Conservation (phyloP, 345 rosid genomes). For the Syzygium grande region DNA sequence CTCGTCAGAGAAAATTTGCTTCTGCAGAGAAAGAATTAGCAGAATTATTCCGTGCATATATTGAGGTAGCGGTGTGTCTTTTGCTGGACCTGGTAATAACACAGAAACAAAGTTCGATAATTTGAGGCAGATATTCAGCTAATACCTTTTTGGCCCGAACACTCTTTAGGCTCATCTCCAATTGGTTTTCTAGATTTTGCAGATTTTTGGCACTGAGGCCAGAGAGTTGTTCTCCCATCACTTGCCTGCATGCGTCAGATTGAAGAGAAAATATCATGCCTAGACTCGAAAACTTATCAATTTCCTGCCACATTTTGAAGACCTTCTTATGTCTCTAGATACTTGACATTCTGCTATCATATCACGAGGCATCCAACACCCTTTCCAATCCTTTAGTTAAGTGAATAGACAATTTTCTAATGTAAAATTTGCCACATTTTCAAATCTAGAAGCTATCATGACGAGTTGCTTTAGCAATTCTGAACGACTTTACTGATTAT, state of each 20-base stretch:
- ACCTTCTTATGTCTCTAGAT: background rate
- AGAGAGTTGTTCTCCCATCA: conserved; percentile 79
- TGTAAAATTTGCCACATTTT: background rate
- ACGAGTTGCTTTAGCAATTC: background rate
- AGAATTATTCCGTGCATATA: background rate
- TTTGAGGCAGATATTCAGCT: conserved; percentile 1
- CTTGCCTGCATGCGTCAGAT: conserved; percentile 31
- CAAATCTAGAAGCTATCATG: background rate
- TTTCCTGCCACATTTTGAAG: background rate
- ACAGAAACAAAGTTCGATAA: background rate
- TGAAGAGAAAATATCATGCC: background rate
- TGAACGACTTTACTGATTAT: background rate
- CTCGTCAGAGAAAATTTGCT: conserved; percentile 54
- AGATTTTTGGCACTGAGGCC: conserved; percentile 38
- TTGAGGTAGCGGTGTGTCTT: background rate
- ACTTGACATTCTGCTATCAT: background rate
- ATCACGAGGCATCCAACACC: background rate
- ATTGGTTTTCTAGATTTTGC: conserved; percentile 48
- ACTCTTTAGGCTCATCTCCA: conserved; percentile 48
- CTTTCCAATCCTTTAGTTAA: background rate
- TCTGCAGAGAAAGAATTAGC: conserved; percentile 18
- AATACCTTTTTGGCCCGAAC: conserved; percentile 57
- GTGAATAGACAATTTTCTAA: background rate
- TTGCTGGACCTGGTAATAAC: background rate
- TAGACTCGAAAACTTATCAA: background rate